A percentile compares a stretch with the other conserved stretches of the same genome.
Evolutionary conservation across 768 basidiomycete species (phyloP).

Genomic region (Hydnomerulius pinastri): DNA sequence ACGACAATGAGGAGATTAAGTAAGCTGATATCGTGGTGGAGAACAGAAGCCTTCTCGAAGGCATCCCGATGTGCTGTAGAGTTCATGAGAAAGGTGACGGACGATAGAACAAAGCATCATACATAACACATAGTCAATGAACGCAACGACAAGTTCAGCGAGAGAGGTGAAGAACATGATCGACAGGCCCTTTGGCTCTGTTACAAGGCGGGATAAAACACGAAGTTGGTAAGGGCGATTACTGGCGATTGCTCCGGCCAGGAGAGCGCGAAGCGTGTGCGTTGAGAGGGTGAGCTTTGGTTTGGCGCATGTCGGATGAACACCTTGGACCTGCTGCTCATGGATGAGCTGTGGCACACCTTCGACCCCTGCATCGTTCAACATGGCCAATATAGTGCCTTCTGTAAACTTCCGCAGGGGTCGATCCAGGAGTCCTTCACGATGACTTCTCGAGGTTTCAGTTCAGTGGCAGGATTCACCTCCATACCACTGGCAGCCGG

Average conservation of each 20-base stretch:
- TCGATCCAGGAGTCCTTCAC: slow-evolving; percentile 11
- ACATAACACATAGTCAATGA: neutral
- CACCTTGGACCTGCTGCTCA: neutral
- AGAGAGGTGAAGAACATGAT: neutral
- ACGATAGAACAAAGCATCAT: neutral
- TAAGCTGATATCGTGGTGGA: slow-evolving; percentile 4
- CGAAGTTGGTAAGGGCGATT: neutral
- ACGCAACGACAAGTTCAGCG: neutral
- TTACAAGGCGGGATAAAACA: neutral
- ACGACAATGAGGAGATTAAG: neutral
- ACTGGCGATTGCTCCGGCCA: neutral
- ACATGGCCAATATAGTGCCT: slow-evolving; percentile 1
- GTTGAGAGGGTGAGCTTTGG: neutral
- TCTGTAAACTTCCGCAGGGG: slow-evolving; percentile 1
- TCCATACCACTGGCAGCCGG: neutral
- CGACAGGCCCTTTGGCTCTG: neutral
- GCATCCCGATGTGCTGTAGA: neutral
- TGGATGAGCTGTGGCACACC: neutral
- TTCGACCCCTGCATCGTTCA: neutral
- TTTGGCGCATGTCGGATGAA: neutral
- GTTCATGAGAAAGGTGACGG: neutral
- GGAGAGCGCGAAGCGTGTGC: neutral
- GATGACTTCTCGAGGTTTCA: neutral
- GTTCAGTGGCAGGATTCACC: neutral
- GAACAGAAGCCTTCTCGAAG: neutral